phyloP scores from a whole-genome alignment of 805 yeast species.

The Phaffomyces antillensis region DNA sequence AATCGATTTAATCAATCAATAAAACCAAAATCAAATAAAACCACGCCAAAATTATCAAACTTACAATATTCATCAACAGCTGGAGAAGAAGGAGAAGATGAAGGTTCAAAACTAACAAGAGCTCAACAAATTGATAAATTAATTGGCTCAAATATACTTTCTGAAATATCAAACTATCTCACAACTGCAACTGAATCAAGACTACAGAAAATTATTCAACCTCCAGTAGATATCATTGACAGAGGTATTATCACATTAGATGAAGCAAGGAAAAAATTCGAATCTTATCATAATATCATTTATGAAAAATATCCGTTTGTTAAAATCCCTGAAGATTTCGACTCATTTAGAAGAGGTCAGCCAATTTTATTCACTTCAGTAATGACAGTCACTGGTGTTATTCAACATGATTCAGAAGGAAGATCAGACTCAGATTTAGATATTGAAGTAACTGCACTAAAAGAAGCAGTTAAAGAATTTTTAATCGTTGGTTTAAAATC shows the following conservation, averaged over 20 bases:
- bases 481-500: conserved; percentile 66
- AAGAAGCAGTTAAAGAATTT: conserved; percentile 48
- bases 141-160: conserved; percentile 32
- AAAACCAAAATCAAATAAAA: not conserved
- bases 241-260: conserved; percentile 48
- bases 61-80: not conserved
- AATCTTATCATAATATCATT: conserved; percentile 40
- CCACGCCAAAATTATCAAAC: not conserved
- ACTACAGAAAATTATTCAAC: conserved; percentile 13
- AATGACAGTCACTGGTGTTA: conserved; percentile 52
- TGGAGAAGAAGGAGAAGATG: no score
- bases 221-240: conserved; percentile 42
- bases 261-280: conserved; percentile 52
- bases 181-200: conserved; percentile 36
- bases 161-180: conserved; percentile 38
- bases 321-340: conserved; percentile 39
- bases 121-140: conserved; percentile 35
- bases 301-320: conserved; percentile 50
- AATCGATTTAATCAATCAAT: not conserved
- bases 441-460: conserved; percentile 47
- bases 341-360: conserved; percentile 38
- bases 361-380: conserved; percentile 62
- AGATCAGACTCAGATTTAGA: conserved; percentile 26
- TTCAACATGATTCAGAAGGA: conserved; percentile 33
- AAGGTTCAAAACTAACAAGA: conserved; percentile 11